These are phyloP conservation scores for Dendrobium nobile DNA, from an alignment of 106 monocot genomes.

Conservation along the genomic window DNA sequence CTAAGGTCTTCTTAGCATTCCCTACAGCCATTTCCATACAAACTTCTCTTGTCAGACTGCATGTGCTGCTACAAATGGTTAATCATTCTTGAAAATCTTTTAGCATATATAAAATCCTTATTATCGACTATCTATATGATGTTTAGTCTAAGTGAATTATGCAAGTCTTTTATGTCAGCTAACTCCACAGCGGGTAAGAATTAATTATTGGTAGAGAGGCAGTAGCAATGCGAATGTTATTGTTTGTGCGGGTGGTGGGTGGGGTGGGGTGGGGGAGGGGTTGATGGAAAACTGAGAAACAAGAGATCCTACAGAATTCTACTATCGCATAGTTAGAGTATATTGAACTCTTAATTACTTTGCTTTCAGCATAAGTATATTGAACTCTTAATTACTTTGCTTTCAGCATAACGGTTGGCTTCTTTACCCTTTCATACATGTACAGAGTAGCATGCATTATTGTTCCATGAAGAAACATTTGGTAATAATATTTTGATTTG, in stretches of 20 bases:
- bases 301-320: not conserved
- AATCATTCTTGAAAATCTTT: not conserved
- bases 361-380: not conserved
- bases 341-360: not conserved
- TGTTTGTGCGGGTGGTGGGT: not conserved
- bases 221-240: not conserved
- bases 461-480: not conserved
- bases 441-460: not conserved
- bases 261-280: not conserved
- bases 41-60: not conserved
- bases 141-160: not conserved
- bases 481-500: not conserved
- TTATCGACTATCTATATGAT: not conserved
- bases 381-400: no score
- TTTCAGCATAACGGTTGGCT: not conserved
- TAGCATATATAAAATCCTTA: not conserved
- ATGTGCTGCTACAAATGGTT: not conserved
- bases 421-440: not conserved
- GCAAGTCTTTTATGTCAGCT: not conserved
- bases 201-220: not conserved
- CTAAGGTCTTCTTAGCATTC: not conserved
- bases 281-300: not conserved
- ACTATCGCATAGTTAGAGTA: not conserved
- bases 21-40: not conserved
- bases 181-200: not conserved